phyloP scores from a whole-genome alignment of 2,329 filamentous ascomycete genomes.

The Lachnellula arida region DNA sequence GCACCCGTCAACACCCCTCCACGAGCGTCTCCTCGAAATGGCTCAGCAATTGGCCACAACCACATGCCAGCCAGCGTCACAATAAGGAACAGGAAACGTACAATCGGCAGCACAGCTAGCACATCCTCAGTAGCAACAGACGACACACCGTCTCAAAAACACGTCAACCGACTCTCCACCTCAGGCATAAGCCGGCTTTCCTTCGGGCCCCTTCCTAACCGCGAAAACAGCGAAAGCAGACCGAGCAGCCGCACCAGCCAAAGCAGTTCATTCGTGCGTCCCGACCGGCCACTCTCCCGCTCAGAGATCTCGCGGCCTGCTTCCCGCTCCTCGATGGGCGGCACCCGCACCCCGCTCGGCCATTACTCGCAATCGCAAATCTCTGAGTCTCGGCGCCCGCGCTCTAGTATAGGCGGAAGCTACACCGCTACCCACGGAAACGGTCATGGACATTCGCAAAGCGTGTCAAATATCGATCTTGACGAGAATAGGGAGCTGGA shows the following conservation, averaged over 20 bases:
- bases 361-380: conserved; percentile 31
- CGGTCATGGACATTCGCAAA: conserved; percentile 32
- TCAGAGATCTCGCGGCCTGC: conserved; percentile 28
- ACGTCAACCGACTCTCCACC: conserved; percentile 55
- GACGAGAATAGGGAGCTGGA: conserved; percentile 27
- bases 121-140: conserved; percentile 26
- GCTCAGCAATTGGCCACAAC: conserved; percentile 36
- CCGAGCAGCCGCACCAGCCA: conserved; percentile 29
- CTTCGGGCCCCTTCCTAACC: conserved; percentile 57
- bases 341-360: conserved; percentile 31
- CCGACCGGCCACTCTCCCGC: conserved; percentile 29
- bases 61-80: conserved; percentile 54
- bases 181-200: conserved; percentile 60
- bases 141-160: conserved; percentile 39
- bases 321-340: conserved; percentile 30
- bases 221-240: conserved; percentile 31
- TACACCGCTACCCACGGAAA: conserved; percentile 23
- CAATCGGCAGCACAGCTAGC: conserved; percentile 43
- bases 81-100: conserved; percentile 66
- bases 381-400: conserved; percentile 29
- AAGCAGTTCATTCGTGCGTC: conserved; percentile 23
- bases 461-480: conserved; percentile 29
- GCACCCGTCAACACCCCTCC: conserved; percentile 75
- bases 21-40: conserved; percentile 65
- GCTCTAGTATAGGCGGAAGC: conserved; percentile 30